These are phyloP conservation scores for Ophiostoma piceae DNA, from an alignment of 2,329 filamentous ascomycete genomes.

Conservation along the genomic window DNA sequence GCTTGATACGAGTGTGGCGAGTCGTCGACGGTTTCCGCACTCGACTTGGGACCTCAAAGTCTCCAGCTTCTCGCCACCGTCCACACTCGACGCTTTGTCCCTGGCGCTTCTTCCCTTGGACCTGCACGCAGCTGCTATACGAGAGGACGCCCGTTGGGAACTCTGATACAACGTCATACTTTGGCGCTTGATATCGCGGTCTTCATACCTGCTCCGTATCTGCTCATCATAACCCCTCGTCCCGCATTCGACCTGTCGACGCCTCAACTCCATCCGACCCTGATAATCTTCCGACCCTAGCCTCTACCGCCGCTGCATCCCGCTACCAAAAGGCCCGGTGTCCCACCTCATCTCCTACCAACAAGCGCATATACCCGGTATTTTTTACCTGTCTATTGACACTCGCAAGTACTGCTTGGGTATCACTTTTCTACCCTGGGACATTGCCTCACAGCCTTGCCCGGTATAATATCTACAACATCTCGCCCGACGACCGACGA, in stretches of 20 bases:
- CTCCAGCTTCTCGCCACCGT: conserved; percentile 13
- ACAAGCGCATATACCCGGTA: conserved; percentile 8
- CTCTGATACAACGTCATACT: conserved; percentile 8
- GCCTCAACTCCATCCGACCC: not conserved
- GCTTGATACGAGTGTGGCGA: conserved; percentile 14
- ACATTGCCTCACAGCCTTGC: not conserved
- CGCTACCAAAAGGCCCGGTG: conserved; percentile 13
- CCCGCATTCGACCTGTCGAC: not conserved
- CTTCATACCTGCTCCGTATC: not conserved
- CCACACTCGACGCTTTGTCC: conserved; percentile 1
- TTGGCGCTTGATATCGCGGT: not conserved
- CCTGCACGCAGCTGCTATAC: conserved; percentile 10
- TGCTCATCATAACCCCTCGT: conserved; percentile 4
- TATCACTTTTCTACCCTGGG: not conserved
- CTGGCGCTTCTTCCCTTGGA: not conserved
- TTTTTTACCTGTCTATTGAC: not conserved
- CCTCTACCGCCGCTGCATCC: conserved; percentile 16
- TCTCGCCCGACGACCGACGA: not conserved
- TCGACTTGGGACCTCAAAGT: not conserved
- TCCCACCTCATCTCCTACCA: conserved; percentile 1
- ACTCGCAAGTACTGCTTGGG: not conserved
- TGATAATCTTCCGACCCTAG: not conserved
- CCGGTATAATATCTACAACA: not conserved
- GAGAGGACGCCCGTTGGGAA: not conserved
- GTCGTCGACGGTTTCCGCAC: conserved; percentile 7